These are phyloP conservation scores for Schizosaccharomyces cryophilus DNA, from an alignment of 805 yeast genomes.

Conservation along the genomic window DNA sequence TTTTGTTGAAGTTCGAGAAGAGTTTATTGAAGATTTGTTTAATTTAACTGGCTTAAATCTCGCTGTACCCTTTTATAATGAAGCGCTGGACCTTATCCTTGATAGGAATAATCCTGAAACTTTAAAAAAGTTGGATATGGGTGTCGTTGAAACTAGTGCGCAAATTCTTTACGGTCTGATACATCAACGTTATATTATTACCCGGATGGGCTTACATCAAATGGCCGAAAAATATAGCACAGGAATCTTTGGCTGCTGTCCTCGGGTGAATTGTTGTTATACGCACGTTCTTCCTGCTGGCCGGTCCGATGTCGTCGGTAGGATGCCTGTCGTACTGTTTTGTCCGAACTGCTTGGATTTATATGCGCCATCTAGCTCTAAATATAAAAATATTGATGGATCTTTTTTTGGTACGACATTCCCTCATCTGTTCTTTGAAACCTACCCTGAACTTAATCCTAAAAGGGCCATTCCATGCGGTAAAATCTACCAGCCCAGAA, in stretches of 20 bases:
- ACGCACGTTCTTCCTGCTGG: slow-evolving; percentile 84
- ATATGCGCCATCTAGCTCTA: slow-evolving; percentile 65
- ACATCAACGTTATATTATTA: slow-evolving; percentile 72
- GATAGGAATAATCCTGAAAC: slow-evolving; percentile 25
- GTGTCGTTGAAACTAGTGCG: slow-evolving; percentile 54
- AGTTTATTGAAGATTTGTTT: slow-evolving; percentile 89
- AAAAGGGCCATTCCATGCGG: neutral
- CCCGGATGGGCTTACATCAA: slow-evolving; percentile 69
- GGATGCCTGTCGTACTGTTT: slow-evolving; percentile 71
- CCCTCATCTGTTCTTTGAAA: slow-evolving; percentile 74
- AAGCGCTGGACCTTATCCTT: slow-evolving; percentile 70
- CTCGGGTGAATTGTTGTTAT: slow-evolving; percentile 70
- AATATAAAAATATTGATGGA: slow-evolving; percentile 77
- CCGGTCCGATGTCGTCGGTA: slow-evolving; percentile 69
- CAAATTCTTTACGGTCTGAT: slow-evolving; percentile 81
- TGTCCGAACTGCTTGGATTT: slow-evolving; percentile 90
- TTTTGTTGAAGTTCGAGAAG: slow-evolving; percentile 76
- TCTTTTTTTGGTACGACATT: slow-evolving; percentile 93
- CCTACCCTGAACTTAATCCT: slow-evolving; percentile 40
- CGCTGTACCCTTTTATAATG: slow-evolving; percentile 73
- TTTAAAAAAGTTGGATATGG: slow-evolving; percentile 18
- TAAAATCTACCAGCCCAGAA: slow-evolving; percentile 32
- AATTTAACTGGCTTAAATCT: slow-evolving; percentile 71
- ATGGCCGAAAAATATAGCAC: slow-evolving; percentile 77
- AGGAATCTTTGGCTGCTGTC: slow-evolving; percentile 76